Percentiles rank a stretch among this genome's conserved stretches.
These are phyloP conservation scores for Geoglossum cookeanum DNA, from an alignment of 2,329 filamentous ascomycete species.

Conservation along the genomic window DNA sequence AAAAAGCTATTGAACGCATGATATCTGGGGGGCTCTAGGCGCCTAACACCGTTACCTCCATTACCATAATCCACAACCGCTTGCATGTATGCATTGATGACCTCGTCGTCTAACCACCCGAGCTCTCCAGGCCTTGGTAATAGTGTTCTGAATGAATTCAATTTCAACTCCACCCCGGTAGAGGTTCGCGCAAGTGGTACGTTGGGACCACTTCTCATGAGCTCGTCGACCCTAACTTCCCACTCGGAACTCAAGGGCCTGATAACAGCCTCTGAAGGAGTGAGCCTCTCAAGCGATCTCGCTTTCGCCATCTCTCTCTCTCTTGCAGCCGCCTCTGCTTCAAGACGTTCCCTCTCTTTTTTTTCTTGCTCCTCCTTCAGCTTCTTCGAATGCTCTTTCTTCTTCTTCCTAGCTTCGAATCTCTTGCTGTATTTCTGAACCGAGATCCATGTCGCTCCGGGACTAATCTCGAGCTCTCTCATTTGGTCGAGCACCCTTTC, in stretches of 20 bases:
- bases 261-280: constrained; percentile 8
- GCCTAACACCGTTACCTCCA: background rate
- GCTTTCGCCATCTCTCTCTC: background rate
- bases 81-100: constrained; percentile 11
- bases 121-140: background rate
- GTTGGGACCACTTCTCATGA: constrained; percentile 4
- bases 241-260: constrained; percentile 9
- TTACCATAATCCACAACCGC: constrained; percentile 9
- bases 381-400: background rate
- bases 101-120: constrained; percentile 13
- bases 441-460: background rate
- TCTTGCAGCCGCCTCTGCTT: background rate
- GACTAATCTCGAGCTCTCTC: background rate
- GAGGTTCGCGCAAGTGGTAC: constrained; percentile 8
- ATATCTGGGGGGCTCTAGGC: constrained; percentile 5
- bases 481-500: background rate
- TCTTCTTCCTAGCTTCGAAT: background rate
- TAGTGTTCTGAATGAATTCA: constrained; percentile 9
- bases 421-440: background rate
- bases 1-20: constrained; percentile 14
- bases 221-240: constrained; percentile 7
- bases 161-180: constrained; percentile 6
- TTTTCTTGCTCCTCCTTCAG: background rate
- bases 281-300: background rate
- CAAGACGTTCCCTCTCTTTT: background rate